phyloP scores from a whole-genome alignment of 2,329 filamentous ascomycete genomes.

The Tolypocladium endophyticum region DNA sequence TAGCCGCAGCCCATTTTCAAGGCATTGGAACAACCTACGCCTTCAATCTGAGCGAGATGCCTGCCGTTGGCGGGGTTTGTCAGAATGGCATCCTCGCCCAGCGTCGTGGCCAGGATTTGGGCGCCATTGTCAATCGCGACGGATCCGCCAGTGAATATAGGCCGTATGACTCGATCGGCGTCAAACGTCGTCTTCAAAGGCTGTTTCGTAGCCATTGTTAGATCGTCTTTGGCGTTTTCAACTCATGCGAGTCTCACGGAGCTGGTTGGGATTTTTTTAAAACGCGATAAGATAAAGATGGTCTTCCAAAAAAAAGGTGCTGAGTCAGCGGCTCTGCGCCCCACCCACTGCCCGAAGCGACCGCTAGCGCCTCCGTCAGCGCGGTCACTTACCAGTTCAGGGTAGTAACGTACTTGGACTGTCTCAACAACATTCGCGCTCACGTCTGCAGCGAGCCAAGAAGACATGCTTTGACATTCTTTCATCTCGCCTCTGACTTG shows the following conservation, averaged over 20 bases:
- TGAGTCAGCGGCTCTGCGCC: neutral
- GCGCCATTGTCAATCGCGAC: conserved; percentile 75
- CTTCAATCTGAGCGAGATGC: conserved; percentile 78
- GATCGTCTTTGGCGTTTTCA: neutral
- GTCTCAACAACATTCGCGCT: neutral
- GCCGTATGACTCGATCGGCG: conserved; percentile 69
- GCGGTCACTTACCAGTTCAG: neutral
- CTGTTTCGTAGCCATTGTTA: conserved; percentile 46
- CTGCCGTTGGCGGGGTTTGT: conserved; percentile 76
- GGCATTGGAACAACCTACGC: conserved; percentile 39
- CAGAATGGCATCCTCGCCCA: conserved; percentile 87
- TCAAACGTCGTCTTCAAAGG: conserved; percentile 83
- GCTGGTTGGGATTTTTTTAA: conserved; percentile 1
- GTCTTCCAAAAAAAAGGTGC: neutral
- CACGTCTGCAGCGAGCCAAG: neutral
- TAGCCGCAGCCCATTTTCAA: neutral
- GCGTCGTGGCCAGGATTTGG: conserved; percentile 70
- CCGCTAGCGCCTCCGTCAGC: neutral
- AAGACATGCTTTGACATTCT: neutral
- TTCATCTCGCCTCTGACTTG: neutral
- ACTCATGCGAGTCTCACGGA: neutral
- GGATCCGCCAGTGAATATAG: conserved; percentile 87
- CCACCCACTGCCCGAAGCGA: neutral
- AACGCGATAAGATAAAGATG: conserved; percentile 2
- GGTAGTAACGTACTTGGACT: neutral